A percentile compares a stretch with the other conserved stretches of the same genome.
phyloP scores from a whole-genome alignment of 202 grass and related monocot genomes.

The Eragrostis tef region DNA sequence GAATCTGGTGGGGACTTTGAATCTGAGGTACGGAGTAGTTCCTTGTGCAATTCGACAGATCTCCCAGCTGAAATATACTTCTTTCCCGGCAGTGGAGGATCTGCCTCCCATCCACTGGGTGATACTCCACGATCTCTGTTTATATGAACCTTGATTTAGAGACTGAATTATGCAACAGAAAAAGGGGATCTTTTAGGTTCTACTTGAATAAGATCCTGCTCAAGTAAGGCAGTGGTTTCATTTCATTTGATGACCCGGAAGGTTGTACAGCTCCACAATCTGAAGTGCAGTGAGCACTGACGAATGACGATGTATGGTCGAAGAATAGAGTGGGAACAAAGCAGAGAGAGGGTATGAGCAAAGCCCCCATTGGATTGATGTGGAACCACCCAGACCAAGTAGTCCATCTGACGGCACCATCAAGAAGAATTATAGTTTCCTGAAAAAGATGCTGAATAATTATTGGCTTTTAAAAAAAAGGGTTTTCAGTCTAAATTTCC shows the following conservation, averaged over 20 bases:
- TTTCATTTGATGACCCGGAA: neutral
- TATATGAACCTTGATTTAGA: neutral
- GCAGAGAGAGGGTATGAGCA: neutral
- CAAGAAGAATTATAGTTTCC: neutral
- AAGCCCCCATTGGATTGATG: neutral
- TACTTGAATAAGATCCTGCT: neutral
- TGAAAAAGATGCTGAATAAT: conserved; percentile 10
- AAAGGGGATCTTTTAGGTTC: neutral
- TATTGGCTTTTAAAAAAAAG: neutral
- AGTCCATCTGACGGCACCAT: neutral
- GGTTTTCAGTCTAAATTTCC: conserved; percentile 26
- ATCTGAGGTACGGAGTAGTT: neutral
- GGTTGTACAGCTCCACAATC: neutral
- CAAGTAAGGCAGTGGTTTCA: neutral
- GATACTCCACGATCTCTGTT: neutral
- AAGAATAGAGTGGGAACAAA: conserved; percentile 11
- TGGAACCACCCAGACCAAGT: neutral
- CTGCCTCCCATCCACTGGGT: neutral
- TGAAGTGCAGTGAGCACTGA: neutral
- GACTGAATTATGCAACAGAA: conserved; percentile 8
- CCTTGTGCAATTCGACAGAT: conserved; percentile 18
- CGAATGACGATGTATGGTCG: neutral
- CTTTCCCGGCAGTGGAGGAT: neutral
- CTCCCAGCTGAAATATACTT: conserved; percentile 11
- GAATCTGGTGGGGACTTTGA: conserved; percentile 30